Conservation (phyloP, 495 filamentous ascomycete genomes). For the Penicillium soppii region DNA sequence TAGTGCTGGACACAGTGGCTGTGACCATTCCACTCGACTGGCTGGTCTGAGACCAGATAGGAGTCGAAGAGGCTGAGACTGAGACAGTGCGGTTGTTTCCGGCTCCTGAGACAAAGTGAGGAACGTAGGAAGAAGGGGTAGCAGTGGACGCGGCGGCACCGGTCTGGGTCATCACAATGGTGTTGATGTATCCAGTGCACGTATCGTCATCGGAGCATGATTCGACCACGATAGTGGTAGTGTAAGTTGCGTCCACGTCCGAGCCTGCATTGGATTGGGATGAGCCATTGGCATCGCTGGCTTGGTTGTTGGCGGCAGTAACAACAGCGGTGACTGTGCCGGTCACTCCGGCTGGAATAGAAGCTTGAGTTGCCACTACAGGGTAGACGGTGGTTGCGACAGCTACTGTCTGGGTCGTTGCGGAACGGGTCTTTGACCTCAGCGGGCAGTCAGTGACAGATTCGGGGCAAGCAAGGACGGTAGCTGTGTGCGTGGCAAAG, state of each 20-base stretch:
- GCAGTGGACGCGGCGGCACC: neutral
- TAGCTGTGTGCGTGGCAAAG: slow-evolving; percentile 1
- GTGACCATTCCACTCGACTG: neutral
- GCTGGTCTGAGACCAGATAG: neutral
- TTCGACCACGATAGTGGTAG: neutral
- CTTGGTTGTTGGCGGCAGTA: too few relatives aligned
- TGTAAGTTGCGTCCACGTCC: neutral
- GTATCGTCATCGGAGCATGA: neutral
- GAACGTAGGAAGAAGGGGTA: neutral
- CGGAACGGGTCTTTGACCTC: slow-evolving; percentile 3
- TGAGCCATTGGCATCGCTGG: too few relatives aligned
- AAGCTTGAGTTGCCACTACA: neutral
- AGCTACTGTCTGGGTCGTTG: slow-evolving; percentile 4
- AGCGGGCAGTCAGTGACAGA: slow-evolving; percentile 11
- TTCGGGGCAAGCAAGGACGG: slow-evolving; percentile 3
- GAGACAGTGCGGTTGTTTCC: neutral
- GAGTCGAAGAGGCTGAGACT: neutral
- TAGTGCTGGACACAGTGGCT: neutral
- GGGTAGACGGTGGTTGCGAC: slow-evolving; percentile 6
- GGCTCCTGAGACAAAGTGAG: neutral
- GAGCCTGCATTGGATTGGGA: neutral
- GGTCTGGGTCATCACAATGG: slow-evolving; percentile 6
- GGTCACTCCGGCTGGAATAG: neutral
- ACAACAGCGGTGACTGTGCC: too few relatives aligned
- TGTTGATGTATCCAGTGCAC: slow-evolving; percentile 2